Percentiles rank a stretch among this genome's conserved stretches.
These are phyloP conservation scores for Malassezia slooffiae DNA, from an alignment of 1,284 basidiomycete species.

Conservation along the genomic window DNA sequence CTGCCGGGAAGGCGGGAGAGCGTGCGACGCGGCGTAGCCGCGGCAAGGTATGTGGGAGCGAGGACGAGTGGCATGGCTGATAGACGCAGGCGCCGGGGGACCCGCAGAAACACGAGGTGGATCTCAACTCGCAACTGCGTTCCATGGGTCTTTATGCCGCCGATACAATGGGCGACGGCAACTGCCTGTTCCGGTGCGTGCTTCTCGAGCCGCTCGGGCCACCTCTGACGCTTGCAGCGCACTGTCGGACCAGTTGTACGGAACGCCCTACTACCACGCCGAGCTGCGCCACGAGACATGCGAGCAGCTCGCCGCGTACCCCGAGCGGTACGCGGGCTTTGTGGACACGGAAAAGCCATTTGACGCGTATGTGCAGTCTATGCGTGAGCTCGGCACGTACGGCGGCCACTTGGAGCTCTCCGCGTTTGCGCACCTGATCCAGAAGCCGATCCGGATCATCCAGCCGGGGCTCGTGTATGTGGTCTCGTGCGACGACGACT, in stretches of 20 bases:
- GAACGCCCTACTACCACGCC: conserved; percentile 60
- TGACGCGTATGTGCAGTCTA: conserved; percentile 31
- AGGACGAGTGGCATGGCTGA: too few species aligned
- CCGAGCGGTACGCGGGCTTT: conserved; percentile 68
- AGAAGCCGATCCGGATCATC: conserved; percentile 73
- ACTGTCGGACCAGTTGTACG: conserved; percentile 58
- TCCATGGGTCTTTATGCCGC: conserved; percentile 42
- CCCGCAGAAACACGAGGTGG: conserved; percentile 32
- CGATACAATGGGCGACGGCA: conserved; percentile 43
- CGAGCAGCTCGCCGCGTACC: conserved; percentile 64
- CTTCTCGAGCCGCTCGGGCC: too few species aligned
- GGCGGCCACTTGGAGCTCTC: conserved; percentile 81
- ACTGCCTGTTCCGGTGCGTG: conserved; percentile 39
- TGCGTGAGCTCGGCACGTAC: conserved; percentile 59
- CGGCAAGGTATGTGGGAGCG: too few species aligned
- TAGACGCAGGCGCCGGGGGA: too few species aligned
- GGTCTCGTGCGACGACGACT: conserved; percentile 44
- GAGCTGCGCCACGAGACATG: conserved; percentile 61
- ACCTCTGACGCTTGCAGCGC: conserved; percentile 22
- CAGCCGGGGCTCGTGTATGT: conserved; percentile 59
- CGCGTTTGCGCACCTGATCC: conserved; percentile 70
- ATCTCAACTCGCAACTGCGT: conserved; percentile 34
- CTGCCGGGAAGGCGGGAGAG: too few species aligned
- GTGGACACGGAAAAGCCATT: conserved; percentile 65
- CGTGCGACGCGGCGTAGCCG: too few species aligned